Evolutionary conservation across 2,329 filamentous ascomycete species (phyloP), one percentile per base, ranked within the genome.

Genomic region (Kalmusia sp.): DNA sequence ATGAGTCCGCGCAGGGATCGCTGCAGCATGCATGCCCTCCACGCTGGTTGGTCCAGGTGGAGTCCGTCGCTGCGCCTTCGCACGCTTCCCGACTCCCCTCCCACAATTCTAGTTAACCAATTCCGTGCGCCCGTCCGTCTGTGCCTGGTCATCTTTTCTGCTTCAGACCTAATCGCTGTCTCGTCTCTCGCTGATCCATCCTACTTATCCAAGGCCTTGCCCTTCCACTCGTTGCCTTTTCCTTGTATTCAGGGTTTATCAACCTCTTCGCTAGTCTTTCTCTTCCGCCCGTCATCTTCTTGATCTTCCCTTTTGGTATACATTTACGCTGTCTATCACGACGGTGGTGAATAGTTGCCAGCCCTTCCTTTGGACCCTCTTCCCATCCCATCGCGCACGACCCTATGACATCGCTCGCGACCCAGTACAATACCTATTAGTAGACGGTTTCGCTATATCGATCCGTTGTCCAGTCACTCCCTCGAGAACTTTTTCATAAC

Each of bases 131-230:
- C 68, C 65, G 63, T 64, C 65, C 62, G 56, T 58, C 59, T 65
- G 69, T 73, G 65, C 71, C 70, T 72, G 70, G 71, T 68, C 71
- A 73, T 76, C 73, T 72, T 74, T 75, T 70, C 73, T 74, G 75
- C 71, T 76, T 72, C 67, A 69, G 63, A 64, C 63, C 57, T 68
- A 69, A 70, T 71, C 66, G 56, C 56, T 63, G 69, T 71, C 69
- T 72, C 65, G 71, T 71, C 72, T 61, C 62, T 66, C 61, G 70
- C 70, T 72, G 71, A 73, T 72, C 71, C 65, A 65, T 62, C 64
- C 67, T 74, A 73, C 71, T 75, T 74, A 73, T 74, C 70, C 72
- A 68, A 51, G 61, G 59, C 62, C 58, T 61, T 61, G 67, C 68
- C 72, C 65, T 63, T 68, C n/a, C 71, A 54, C 61, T 71, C 69